Percentiles rank a stretch among this genome's conserved stretches.
phyloP scores from a whole-genome alignment of 805 yeast genomes.

The Ogataea ramenticola region DNA sequence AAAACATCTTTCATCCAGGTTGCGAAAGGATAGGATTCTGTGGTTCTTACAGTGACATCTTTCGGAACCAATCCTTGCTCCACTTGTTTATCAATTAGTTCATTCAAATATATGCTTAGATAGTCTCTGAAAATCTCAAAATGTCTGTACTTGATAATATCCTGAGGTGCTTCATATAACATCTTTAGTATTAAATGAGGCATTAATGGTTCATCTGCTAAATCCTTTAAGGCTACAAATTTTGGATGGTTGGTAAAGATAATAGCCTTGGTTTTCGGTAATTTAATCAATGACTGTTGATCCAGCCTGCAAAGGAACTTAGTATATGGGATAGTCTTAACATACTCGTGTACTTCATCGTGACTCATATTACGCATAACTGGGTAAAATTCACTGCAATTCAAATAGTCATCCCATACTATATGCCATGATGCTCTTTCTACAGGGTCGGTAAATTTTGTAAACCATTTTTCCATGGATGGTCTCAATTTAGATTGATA shows the following conservation, averaged over 20 bases:
- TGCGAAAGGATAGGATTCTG: slow-evolving; percentile 16
- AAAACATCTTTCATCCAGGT: slow-evolving; percentile 9
- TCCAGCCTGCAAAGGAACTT: slow-evolving; percentile 40
- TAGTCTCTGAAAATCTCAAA: slow-evolving; percentile 36
- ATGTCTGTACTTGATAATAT: slow-evolving; percentile 38
- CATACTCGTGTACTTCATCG: slow-evolving; percentile 22
- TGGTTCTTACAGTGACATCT: slow-evolving; percentile 16
- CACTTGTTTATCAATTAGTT: slow-evolving; percentile 32
- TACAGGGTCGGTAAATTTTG: slow-evolving; percentile 33
- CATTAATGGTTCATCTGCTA: slow-evolving; percentile 40
- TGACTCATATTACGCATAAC: slow-evolving; percentile 32
- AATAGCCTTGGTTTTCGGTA: slow-evolving; percentile 33
- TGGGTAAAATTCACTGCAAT: slow-evolving; percentile 19
- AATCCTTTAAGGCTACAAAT: slow-evolving; percentile 31
- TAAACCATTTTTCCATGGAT: slow-evolving; percentile 47
- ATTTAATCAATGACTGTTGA: slow-evolving; percentile 37
- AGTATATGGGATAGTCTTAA: slow-evolving; percentile 27
- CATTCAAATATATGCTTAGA: slow-evolving; percentile 31
- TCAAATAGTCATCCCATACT: slow-evolving; percentile 38
- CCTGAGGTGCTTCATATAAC: slow-evolving; percentile 38
- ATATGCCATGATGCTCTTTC: slow-evolving; percentile 46
- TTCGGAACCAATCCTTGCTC: slow-evolving; percentile 31
- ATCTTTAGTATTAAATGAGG: slow-evolving; percentile 36
- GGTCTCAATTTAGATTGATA: slow-evolving; percentile 37
- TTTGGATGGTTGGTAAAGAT: slow-evolving; percentile 23